Evolutionary conservation across 768 basidiomycete genomes (phyloP).

Genomic region (Cyclocybe cylindracea): DNA sequence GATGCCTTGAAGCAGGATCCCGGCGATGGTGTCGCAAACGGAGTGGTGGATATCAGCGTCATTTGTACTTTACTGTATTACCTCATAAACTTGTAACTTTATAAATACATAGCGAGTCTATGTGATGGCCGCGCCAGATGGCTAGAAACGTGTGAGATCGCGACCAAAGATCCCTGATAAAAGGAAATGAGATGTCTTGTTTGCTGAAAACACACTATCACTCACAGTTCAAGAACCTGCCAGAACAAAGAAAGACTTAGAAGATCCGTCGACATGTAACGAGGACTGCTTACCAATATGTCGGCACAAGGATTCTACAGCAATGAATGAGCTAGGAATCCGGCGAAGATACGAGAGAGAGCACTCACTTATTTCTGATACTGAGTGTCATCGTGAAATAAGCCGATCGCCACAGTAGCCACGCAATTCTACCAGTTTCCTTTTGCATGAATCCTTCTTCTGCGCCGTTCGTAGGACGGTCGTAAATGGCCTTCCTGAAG

Average conservation of each 20-base stretch:
- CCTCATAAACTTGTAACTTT: not conserved
- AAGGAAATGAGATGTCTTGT: slow-evolving; percentile 3
- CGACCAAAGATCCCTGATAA: slow-evolving; percentile 71
- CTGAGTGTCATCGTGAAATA: slow-evolving; percentile 81
- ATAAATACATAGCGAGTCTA: slow-evolving; percentile 17
- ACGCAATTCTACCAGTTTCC: slow-evolving; percentile 69
- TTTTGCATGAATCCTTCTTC: slow-evolving; percentile 50
- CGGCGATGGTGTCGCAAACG: not conserved
- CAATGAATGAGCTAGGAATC: not conserved
- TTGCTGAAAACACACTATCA: slow-evolving; percentile 9
- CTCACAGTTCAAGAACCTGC: slow-evolving; percentile 72
- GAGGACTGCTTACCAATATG: slow-evolving; percentile 56
- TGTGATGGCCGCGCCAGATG: not conserved
- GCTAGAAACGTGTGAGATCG: slow-evolving; percentile 66
- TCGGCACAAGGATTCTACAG: slow-evolving; percentile 60
- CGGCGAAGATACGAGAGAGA: not conserved
- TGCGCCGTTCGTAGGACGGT: slow-evolving; percentile 49
- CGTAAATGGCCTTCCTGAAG: slow-evolving; percentile 77
- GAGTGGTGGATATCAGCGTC: not conserved
- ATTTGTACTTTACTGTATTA: slow-evolving; percentile 9
- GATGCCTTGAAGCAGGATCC: too few relatives aligned
- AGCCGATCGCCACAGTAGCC: slow-evolving; percentile 80
- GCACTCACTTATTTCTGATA: slow-evolving; percentile 63
- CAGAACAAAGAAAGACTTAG: slow-evolving; percentile 5
- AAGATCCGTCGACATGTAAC: slow-evolving; percentile 2